These are phyloP conservation scores for Viola odorata DNA, from an alignment of 345 rosid species.

Conservation along the genomic window DNA sequence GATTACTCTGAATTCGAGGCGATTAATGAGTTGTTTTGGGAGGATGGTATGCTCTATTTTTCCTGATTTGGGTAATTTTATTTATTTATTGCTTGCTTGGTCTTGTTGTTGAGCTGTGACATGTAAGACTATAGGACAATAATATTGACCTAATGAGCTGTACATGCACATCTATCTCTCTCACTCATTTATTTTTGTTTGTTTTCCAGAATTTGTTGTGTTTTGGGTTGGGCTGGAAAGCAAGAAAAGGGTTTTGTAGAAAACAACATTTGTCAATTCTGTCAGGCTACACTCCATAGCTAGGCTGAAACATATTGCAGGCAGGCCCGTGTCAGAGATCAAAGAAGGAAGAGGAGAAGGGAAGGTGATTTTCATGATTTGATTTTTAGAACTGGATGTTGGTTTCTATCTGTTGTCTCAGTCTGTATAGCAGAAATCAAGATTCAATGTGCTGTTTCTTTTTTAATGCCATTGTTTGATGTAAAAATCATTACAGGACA, in stretches of 20 bases:
- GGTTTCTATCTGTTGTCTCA: conserved; percentile 21
- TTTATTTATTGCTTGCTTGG: conserved; percentile 3
- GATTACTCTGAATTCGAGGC: no score
- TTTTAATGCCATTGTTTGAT: no score
- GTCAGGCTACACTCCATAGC: conserved; percentile 9
- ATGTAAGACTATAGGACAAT: conserved; percentile 5
- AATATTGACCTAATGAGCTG: no score
- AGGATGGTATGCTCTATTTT: background rate
- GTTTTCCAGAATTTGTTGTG: conserved; percentile 18
- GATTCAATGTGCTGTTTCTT: no score
- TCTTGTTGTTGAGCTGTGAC: conserved; percentile 19
- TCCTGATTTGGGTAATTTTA: conserved; percentile 6
- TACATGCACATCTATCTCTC: no score
- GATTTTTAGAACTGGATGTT: conserved; percentile 17
- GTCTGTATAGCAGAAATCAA: conserved; percentile 17
- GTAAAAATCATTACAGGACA: no score
- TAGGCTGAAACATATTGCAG: conserved; percentile 10
- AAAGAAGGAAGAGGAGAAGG: background rate
- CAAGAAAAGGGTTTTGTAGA: conserved; percentile 8
- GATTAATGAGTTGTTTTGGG: conserved; percentile 10
- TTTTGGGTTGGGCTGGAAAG: conserved; percentile 14
- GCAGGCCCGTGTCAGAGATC: conserved; percentile 21
- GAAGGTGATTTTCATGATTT: background rate
- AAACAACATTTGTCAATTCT: conserved; percentile 21
- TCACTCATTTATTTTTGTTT: conserved; percentile 22